Base-by-base conservation (phyloP, 2,329 filamentous ascomycete genomes). In the Scedosporium dehoogii region DNA sequence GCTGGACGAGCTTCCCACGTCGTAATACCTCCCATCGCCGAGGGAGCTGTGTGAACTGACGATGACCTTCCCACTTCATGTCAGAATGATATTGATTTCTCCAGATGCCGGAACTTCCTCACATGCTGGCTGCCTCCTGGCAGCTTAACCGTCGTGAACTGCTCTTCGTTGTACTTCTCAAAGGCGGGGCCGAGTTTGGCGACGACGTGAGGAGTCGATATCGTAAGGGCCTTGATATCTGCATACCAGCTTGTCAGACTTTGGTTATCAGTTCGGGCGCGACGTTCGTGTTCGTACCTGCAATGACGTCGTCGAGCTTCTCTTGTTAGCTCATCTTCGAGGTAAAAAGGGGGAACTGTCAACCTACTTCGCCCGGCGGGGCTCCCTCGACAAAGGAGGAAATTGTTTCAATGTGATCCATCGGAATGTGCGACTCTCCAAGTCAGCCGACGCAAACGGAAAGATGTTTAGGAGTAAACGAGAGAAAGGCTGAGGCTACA, bases 81-180 rank as follows among this genome's bases (percentile, higher is more conserved):
- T 60, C 29, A 59, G 33, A 10, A 14, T 55, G 48, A 6, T 14
- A 4, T 16, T 2, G 10, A 33, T 10, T 18, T 25, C 16, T 53
- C n/a, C 56, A 3, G 18, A 10, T 21, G 25, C 25, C 25, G 53
- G n/a, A 51, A 4, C 12, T 16, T 7, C 7, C 9, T 58, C 63
- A 78, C 76, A 62, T 72, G 70, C 73, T 91, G 86, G 74, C 86
- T 93, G 72, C 89, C 85, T 33, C 92, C 92, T 0, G 93, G 93
- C 62, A 99, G 84, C 81, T 96, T 96, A 65, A 91, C 88, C 16
- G 92, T 92, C 58, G 86, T 78, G 74, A 97, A 89, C 76, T 99
- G 94, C 75, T 92, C 89, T 76, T 99, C 93, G 70, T 97, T 97
- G 83, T 99, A 97, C 76, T 89, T 91, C 76, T 92, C 82, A 73